These are phyloP conservation scores for Cajanus cajan DNA, from an alignment of 306 rosid genomes.

Conservation along the genomic window DNA sequence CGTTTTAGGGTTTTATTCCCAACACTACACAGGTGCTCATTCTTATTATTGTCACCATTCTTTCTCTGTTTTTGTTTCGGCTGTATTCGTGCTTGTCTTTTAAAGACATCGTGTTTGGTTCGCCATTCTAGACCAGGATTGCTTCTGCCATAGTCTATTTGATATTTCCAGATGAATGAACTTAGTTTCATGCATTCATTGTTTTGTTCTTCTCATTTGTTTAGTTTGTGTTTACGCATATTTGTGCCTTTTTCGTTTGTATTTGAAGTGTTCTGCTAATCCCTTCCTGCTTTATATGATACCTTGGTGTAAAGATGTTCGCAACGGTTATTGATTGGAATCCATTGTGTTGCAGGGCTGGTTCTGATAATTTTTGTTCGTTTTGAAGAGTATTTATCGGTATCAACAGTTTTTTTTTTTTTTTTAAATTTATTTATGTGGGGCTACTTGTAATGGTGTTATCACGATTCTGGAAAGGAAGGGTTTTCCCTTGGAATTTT, in stretches of 20 bases:
- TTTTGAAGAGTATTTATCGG: neutral
- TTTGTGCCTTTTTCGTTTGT: neutral
- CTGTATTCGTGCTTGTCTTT: neutral
- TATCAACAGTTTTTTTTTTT: neutral
- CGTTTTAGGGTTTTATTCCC: constrained; percentile 27
- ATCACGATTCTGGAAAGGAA: neutral
- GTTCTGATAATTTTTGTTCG: neutral
- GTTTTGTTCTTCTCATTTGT: neutral
- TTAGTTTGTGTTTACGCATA: neutral
- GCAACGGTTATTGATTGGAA: neutral
- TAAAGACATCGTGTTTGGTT: neutral
- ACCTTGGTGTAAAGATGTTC: neutral
- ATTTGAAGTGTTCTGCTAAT: neutral
- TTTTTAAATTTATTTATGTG: neutral
- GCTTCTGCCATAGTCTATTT: neutral
- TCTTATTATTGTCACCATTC: neutral
- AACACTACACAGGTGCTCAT: neutral
- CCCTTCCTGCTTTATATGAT: neutral
- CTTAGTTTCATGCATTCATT: neutral
- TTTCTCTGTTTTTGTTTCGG: neutral
- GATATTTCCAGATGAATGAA: neutral
- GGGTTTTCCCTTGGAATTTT: constrained; percentile 1
- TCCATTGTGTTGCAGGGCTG: constrained; percentile 16
- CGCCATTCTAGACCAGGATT: constrained; percentile 9
- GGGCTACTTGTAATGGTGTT: neutral